phyloP scores from a whole-genome alignment of 2,329 filamentous ascomycete species.

The Botryotinia convoluta region DNA sequence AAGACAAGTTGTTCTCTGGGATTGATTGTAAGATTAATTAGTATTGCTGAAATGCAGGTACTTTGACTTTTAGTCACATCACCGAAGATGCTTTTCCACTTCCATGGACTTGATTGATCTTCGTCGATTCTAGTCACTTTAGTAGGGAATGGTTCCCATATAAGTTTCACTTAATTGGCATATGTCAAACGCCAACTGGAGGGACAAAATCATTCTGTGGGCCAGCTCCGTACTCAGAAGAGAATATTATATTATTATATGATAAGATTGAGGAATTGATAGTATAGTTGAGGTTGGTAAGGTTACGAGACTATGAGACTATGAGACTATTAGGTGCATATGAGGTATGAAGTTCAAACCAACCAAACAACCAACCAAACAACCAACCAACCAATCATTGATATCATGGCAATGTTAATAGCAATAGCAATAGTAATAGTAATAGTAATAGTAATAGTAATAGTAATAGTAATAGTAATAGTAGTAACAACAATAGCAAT shows the following conservation, averaged over 20 bases:
- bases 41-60: background rate
- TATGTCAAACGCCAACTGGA: constrained; percentile 15
- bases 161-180: constrained; percentile 11
- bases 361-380: background rate
- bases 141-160: constrained; percentile 1
- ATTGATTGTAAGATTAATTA: too few species aligned
- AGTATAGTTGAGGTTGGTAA: background rate
- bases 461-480: too few species aligned
- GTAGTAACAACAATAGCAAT: too few species aligned
- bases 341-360: background rate
- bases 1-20: background rate
- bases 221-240: background rate
- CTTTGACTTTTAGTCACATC: background rate
- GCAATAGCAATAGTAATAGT: too few species aligned
- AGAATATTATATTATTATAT: background rate
- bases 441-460: too few species aligned
- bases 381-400: too few species aligned
- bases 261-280: background rate
- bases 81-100: background rate
- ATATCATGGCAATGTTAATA: too few species aligned
- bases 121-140: constrained; percentile 2
- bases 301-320: background rate
- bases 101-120: background rate
- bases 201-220: background rate
- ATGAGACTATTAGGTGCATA: background rate